Percentiles rank a stretch among this genome's conserved stretches.
Conservation (phyloP, 2,329 filamentous ascomycete genomes). For the Salinomyces thailandicus region DNA sequence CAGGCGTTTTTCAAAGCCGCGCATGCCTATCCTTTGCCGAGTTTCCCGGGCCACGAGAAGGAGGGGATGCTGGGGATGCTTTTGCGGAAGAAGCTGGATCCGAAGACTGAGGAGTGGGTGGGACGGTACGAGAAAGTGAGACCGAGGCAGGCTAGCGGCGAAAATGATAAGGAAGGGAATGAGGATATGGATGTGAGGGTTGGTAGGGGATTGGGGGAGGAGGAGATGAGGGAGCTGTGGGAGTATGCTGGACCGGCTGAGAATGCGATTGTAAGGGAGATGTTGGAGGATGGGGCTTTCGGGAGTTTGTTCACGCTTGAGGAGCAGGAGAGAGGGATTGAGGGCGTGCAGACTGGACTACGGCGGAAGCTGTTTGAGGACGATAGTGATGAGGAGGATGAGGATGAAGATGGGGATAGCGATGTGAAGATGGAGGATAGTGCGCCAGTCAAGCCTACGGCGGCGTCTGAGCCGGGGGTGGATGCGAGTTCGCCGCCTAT, state of each 20-base stretch:
- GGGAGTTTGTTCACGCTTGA: slow-evolving; percentile 61
- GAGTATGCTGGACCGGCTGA: slow-evolving; percentile 42
- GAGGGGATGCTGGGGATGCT: slow-evolving; percentile 53
- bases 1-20: slow-evolving; percentile 57
- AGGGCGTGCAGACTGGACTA: slow-evolving; percentile 64
- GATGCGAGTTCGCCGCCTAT: slow-evolving; percentile 24
- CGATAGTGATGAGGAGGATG: slow-evolving; percentile 35
- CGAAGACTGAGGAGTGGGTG: slow-evolving; percentile 63
- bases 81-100: slow-evolving; percentile 74
- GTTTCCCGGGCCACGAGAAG: slow-evolving; percentile 56
- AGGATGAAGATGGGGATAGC: slow-evolving; percentile 28
- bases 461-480: slow-evolving; percentile 8
- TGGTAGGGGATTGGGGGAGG: no score
- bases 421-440: slow-evolving; percentile 10
- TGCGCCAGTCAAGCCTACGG: background rate
- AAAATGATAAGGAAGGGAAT: slow-evolving; percentile 35
- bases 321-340: slow-evolving; percentile 55
- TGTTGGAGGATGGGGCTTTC: slow-evolving; percentile 34
- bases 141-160: slow-evolving; percentile 2
- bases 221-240: slow-evolving; percentile 52
- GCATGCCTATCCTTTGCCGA: slow-evolving; percentile 64
- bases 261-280: slow-evolving; percentile 29
- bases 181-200: slow-evolving; percentile 13
- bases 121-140: slow-evolving; percentile 32
- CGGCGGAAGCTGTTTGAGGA: slow-evolving; percentile 44